phyloP scores from a whole-genome alignment of 108 stramenopile genomes.

The Heterococcus sp. region DNA sequence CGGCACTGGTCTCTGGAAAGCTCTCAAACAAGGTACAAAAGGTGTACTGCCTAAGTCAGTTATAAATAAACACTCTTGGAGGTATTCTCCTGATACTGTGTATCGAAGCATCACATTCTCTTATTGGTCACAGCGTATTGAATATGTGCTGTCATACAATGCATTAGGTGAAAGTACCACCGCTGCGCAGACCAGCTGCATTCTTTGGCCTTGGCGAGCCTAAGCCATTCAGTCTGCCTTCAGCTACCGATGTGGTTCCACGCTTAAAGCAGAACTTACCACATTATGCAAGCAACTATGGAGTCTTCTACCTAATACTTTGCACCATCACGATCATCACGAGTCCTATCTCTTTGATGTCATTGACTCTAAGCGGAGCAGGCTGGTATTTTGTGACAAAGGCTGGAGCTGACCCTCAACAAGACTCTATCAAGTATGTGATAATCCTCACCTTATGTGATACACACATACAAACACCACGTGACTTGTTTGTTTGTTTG shows the following conservation, averaged over 20 bases:
- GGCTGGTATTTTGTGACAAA: neutral
- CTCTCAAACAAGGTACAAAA: no score
- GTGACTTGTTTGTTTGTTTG: neutral
- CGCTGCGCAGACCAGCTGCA: neutral
- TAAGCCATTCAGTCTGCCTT: neutral
- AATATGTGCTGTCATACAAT: no score
- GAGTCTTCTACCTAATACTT: neutral
- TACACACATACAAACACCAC: neutral
- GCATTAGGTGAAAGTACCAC: neutral
- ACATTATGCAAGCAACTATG: neutral
- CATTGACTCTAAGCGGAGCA: neutral
- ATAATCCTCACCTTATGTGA: neutral
- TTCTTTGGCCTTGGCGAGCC: neutral
- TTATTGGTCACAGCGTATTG: no score
- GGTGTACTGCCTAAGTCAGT: no score
- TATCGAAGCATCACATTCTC: no score
- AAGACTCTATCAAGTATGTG: neutral
- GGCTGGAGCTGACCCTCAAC: neutral
- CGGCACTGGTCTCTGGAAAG: no score
- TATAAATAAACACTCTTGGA: no score
- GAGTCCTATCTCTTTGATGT: neutral
- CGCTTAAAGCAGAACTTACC: neutral
- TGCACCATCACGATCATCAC: neutral
- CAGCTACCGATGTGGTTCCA: neutral
- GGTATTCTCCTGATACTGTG: no score